phyloP scores from a whole-genome alignment of 352 stramenopile species.

The Phytophthora podocarpi region DNA sequence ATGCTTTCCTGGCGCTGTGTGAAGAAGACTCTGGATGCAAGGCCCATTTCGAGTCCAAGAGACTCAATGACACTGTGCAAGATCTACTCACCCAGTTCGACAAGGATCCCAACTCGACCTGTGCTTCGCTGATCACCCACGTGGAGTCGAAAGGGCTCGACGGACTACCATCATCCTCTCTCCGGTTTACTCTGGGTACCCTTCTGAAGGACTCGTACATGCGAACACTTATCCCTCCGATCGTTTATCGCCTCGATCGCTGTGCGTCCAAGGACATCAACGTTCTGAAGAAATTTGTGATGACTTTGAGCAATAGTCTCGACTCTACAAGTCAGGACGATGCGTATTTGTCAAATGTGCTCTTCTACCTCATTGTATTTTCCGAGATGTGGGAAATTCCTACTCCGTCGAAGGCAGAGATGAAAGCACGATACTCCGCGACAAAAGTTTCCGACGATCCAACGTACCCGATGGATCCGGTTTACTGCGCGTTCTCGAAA shows the following conservation, averaged over 20 bases:
- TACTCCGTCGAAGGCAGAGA: constrained; percentile 4
- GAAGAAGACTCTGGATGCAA: constrained; percentile 22
- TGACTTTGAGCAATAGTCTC: background rate
- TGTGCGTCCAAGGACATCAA: constrained; percentile 33
- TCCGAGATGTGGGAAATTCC: constrained; percentile 59
- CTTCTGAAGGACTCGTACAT: constrained; percentile 26
- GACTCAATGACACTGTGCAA: constrained; percentile 18
- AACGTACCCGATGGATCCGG: constrained; percentile 4
- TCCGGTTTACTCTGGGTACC: constrained; percentile 27
- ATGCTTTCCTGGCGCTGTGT: constrained; percentile 37
- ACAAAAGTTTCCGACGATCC: background rate
- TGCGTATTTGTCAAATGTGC: constrained; percentile 32
- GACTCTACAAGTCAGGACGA: constrained; percentile 8
- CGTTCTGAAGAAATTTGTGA: constrained; percentile 34
- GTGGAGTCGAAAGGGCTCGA: constrained; percentile 7
- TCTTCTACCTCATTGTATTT: constrained; percentile 55
- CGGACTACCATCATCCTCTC: constrained; percentile 19
- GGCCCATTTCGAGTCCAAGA: constrained; percentile 16
- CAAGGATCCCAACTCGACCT: constrained; percentile 31
- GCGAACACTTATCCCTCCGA: constrained; percentile 39
- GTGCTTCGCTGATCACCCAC: constrained; percentile 16
- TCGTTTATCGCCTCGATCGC: constrained; percentile 45
- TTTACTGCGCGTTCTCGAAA: constrained; percentile 64
- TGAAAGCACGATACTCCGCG: constrained; percentile 20
- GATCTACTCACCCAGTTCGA: constrained; percentile 32